Percentiles rank a stretch among this genome's conserved stretches.
These are phyloP conservation scores for Corylus avellana DNA, from an alignment of 306 rosid species.

Conservation along the genomic window DNA sequence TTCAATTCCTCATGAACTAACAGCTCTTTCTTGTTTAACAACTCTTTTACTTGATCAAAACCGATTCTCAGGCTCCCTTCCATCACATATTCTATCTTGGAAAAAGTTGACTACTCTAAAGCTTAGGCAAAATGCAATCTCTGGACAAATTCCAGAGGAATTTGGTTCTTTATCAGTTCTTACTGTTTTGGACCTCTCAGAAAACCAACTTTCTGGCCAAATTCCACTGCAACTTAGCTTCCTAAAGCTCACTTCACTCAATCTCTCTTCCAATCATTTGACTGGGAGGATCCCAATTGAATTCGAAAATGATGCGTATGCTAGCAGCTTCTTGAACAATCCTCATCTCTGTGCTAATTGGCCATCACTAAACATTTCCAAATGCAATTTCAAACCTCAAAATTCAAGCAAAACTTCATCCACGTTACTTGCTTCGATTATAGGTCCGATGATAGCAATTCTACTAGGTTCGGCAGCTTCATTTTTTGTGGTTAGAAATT, in stretches of 20 bases:
- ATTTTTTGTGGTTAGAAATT: too few species aligned
- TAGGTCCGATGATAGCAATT: too few species aligned
- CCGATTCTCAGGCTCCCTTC: slow-evolving; percentile 50
- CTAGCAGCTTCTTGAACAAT: slow-evolving; percentile 65
- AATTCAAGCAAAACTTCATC: too few species aligned
- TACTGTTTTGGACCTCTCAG: slow-evolving; percentile 56
- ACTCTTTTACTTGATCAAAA: slow-evolving; percentile 56
- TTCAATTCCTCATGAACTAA: slow-evolving; percentile 43
- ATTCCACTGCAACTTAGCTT: slow-evolving; percentile 42
- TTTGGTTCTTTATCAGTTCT: slow-evolving; percentile 45
- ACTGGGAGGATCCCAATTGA: slow-evolving; percentile 54
- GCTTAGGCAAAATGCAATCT: slow-evolving; percentile 50
- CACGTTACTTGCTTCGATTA: too few species aligned
- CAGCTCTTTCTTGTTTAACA: slow-evolving; percentile 36
- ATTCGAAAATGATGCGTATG: slow-evolving; percentile 39
- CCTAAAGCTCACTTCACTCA: slow-evolving; percentile 15
- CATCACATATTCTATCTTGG: slow-evolving; percentile 53
- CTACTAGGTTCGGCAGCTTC: too few species aligned
- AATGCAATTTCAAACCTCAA: too few species aligned
- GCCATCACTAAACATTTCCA: too few species aligned
- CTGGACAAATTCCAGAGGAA: slow-evolving; percentile 49
- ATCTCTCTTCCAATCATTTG: slow-evolving; percentile 62
- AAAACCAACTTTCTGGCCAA: slow-evolving; percentile 64
- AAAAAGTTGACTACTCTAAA: slow-evolving; percentile 34
- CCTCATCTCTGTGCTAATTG: too few species aligned